A percentile compares a stretch with the other conserved stretches of the same genome.
These are phyloP conservation scores for Lyophyllum semitale DNA, from an alignment of 768 basidiomycete genomes.

Conservation along the genomic window DNA sequence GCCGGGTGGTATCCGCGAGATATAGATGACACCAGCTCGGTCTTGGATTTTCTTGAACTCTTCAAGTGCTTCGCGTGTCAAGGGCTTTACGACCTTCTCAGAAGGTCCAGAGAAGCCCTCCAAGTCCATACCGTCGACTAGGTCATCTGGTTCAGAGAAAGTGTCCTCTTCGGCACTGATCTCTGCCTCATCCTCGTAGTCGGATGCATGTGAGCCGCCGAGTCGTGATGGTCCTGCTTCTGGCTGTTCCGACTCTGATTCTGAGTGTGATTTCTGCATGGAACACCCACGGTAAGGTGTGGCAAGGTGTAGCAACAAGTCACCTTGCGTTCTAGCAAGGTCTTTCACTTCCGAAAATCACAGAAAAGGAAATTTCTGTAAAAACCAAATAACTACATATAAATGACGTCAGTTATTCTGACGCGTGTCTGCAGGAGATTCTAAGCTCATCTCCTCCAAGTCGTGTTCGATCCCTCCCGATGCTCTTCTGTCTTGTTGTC, in stretches of 20 bases:
- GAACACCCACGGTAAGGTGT: too few relatives aligned
- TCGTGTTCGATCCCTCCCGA: too few relatives aligned
- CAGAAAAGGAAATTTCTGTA: too few relatives aligned
- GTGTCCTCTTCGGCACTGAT: conserved; percentile 25
- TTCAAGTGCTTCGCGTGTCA: conserved; percentile 74
- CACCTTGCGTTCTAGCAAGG: too few relatives aligned
- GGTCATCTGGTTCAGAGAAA: conserved; percentile 20
- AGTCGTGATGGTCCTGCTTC: conserved; percentile 20
- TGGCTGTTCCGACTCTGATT: background rate
- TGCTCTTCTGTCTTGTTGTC: too few relatives aligned
- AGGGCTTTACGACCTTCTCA: conserved; percentile 67
- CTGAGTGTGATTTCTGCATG: background rate
- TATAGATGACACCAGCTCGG: conserved; percentile 86
- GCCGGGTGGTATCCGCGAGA: conserved; percentile 94
- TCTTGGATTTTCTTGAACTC: conserved; percentile 75
- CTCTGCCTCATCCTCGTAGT: conserved; percentile 26
- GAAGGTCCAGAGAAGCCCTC: conserved; percentile 60
- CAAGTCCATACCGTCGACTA: conserved; percentile 54
- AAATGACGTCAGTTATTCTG: too few relatives aligned
- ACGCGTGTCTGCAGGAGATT: too few relatives aligned
- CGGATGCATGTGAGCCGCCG: background rate
- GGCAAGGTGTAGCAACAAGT: too few relatives aligned
- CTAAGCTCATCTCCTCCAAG: too few relatives aligned
- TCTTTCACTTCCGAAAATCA: too few relatives aligned
- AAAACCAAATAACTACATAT: too few relatives aligned